Evolutionary conservation across 163 green algal genomes (phyloP).

Genomic region (Chlorella variabilis): DNA sequence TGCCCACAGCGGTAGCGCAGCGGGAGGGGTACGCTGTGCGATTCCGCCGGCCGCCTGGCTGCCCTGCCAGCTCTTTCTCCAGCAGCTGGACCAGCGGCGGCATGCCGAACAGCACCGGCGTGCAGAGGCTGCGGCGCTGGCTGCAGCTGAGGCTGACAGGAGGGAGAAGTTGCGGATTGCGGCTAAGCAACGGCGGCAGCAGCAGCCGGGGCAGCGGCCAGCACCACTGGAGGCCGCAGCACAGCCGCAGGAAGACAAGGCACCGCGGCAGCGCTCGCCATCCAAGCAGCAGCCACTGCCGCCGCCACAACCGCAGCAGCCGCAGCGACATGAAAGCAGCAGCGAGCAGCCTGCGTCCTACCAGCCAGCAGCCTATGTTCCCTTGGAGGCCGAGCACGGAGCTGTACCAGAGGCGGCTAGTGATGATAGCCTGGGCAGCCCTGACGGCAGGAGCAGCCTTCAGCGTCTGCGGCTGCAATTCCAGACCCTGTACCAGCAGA

Average conservation of each 20-base stretch:
- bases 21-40: too few species aligned
- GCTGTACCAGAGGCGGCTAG: neutral
- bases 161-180: neutral
- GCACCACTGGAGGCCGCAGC: neutral
- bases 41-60: neutral
- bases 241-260: neutral
- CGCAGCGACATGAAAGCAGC: neutral
- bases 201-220: neutral
- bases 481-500: neutral
- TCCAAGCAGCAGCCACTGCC: neutral
- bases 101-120: conserved; percentile 1
- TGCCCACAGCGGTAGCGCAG: neutral
- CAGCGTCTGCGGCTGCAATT: conserved; percentile 17
- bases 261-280: neutral
- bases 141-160: conserved; percentile 5
- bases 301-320: neutral
- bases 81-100: conserved; percentile 13
- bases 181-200: neutral
- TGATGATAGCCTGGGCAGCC: neutral
- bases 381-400: too few species aligned
- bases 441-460: conserved; percentile 1
- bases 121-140: conserved; percentile 2
- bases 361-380: neutral
- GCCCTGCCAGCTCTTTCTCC: conserved; percentile 1
- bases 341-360: neutral